phyloP scores from a whole-genome alignment of 306 rosid genomes.

The Elaeagnus macrophylla region DNA sequence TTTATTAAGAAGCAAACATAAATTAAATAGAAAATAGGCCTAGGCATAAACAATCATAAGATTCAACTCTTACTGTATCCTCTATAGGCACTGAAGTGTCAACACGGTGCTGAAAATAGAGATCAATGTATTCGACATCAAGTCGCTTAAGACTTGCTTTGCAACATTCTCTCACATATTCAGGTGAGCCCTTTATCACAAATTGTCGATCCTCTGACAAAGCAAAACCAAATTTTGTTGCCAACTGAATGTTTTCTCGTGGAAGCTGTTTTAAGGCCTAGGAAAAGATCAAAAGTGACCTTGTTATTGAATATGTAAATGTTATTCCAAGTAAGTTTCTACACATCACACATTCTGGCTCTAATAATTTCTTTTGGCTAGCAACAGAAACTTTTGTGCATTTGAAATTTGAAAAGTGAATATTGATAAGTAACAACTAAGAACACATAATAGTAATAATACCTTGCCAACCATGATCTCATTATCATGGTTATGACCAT shows the following conservation, averaged over 20 bases:
- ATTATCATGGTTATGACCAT: slow-evolving; percentile 12
- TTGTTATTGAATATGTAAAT: too few relatives aligned
- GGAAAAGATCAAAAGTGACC: too few relatives aligned
- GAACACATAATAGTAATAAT: background rate
- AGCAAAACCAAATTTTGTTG: slow-evolving; percentile 68
- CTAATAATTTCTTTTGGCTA: too few relatives aligned
- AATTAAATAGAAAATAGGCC: too few relatives aligned
- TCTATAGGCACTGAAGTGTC: slow-evolving; percentile 67
- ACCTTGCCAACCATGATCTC: slow-evolving; percentile 27
- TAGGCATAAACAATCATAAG: background rate
- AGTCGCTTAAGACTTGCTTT: slow-evolving; percentile 68
- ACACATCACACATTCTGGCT: too few relatives aligned
- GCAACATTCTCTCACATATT: slow-evolving; percentile 60
- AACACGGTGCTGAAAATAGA: slow-evolving; percentile 63
- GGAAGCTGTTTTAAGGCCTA: slow-evolving; percentile 64
- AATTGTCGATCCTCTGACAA: slow-evolving; percentile 10
- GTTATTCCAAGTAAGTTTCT: too few relatives aligned
- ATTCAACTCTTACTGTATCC: slow-evolving; percentile 43
- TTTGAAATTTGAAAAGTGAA: too few relatives aligned
- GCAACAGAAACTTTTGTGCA: too few relatives aligned
- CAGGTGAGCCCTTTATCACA: slow-evolving; percentile 50
- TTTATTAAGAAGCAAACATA: background rate
- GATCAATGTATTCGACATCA: slow-evolving; percentile 64
- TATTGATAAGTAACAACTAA: too few relatives aligned
- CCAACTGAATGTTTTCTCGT: slow-evolving; percentile 55